These are phyloP conservation scores for Eucalyptus pauciflora DNA, from an alignment of 345 rosid species.

Conservation along the genomic window DNA sequence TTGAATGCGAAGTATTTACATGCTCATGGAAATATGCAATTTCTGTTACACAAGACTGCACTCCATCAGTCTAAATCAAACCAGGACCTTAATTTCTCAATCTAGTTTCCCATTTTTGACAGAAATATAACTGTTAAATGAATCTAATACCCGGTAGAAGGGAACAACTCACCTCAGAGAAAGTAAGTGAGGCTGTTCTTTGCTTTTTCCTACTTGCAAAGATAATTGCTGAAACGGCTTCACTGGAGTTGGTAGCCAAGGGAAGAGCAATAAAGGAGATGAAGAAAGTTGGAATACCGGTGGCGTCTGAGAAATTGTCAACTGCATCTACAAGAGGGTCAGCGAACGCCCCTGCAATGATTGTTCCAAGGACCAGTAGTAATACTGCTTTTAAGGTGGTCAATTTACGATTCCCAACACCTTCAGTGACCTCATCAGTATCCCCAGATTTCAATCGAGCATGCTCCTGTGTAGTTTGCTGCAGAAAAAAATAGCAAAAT, in stretches of 20 bases:
- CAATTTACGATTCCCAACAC: conserved; percentile 40
- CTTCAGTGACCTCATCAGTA: conserved; percentile 44
- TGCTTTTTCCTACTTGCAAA: conserved; percentile 72
- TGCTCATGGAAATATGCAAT: neutral
- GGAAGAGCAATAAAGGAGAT: conserved; percentile 90
- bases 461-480: conserved; percentile 78
- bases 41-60: neutral
- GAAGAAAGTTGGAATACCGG: conserved; percentile 94
- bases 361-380: conserved; percentile 60
- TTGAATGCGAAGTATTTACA: neutral
- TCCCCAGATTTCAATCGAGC: conserved; percentile 38
- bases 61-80: neutral
- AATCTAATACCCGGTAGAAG: neutral
- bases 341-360: conserved; percentile 85
- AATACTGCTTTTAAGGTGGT: conserved; percentile 53
- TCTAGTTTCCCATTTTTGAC: neutral
- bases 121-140: neutral
- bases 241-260: conserved; percentile 89
- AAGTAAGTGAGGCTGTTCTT: conserved; percentile 78
- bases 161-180: conserved; percentile 62
- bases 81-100: neutral
- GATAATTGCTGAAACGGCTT: conserved; percentile 88
- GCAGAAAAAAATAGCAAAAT: neutral
- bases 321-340: conserved; percentile 96
- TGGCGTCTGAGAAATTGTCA: conserved; percentile 75